A percentile compares a stretch with the other conserved stretches of the same genome.
Evolutionary conservation across 192 early-diverging fungal species (phyloP).

Genomic region (Backusella macrospora): DNA sequence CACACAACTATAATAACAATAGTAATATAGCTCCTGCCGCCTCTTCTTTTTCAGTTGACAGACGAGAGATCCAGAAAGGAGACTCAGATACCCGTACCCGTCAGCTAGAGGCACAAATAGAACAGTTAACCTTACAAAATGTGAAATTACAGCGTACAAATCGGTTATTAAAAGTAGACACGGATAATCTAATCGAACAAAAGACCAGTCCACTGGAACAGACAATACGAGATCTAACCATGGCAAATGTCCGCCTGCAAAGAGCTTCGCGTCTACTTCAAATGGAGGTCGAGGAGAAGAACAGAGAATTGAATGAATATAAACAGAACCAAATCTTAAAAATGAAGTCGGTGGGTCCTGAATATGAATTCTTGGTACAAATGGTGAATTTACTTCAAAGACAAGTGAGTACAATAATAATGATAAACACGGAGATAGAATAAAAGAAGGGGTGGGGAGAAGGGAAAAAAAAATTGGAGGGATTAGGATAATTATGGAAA

Average conservation of each 20-base stretch:
- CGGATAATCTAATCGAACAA: slow-evolving; percentile 46
- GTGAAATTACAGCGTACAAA: slow-evolving; percentile 45
- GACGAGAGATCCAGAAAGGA: slow-evolving; percentile 40
- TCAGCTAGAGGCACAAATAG: slow-evolving; percentile 43
- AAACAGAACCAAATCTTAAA: slow-evolving; percentile 32
- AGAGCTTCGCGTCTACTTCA: slow-evolving; percentile 36
- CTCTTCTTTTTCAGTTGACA: slow-evolving; percentile 1
- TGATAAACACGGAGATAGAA: neutral
- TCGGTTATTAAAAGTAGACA: slow-evolving; percentile 45
- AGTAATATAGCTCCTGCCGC: neutral
- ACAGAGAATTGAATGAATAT: slow-evolving; percentile 19
- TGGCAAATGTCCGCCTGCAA: slow-evolving; percentile 41
- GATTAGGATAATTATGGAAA: slow-evolving; percentile 10
- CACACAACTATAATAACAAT: neutral
- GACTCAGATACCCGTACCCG: slow-evolving; percentile 36
- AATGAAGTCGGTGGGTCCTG: slow-evolving; percentile 43
- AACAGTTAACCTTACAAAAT: slow-evolving; percentile 40
- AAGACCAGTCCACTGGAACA: slow-evolving; percentile 38
- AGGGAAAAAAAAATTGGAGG: slow-evolving; percentile 1
- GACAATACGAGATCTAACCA: slow-evolving; percentile 33
- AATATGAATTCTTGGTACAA: slow-evolving; percentile 49
- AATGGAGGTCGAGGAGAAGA: slow-evolving; percentile 42
- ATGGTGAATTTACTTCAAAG: slow-evolving; percentile 45
- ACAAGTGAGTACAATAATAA: slow-evolving; percentile 35
- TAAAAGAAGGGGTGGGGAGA: neutral